Percentiles rank a stretch among this genome's conserved stretches.
These are phyloP conservation scores for Galerina marginata DNA, from an alignment of 768 basidiomycete genomes.

Conservation along the genomic window DNA sequence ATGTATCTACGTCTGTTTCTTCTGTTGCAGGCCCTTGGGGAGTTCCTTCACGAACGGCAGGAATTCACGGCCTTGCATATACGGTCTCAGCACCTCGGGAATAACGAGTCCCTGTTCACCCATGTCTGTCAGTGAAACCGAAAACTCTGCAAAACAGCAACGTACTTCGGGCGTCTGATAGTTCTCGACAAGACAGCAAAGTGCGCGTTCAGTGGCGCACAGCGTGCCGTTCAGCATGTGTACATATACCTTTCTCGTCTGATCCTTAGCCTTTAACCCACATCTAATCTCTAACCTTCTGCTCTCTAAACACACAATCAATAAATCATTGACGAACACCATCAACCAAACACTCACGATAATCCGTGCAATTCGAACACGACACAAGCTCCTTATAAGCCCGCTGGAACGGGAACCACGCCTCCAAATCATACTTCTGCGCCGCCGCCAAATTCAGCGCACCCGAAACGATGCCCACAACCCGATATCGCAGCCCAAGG, in stretches of 20 bases:
- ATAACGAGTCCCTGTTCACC: constrained; percentile 78
- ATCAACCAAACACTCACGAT: constrained; percentile 68
- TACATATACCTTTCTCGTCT: constrained; percentile 90
- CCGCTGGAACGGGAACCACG: constrained; percentile 99
- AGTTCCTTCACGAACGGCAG: constrained; percentile 83
- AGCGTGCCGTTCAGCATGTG: constrained; percentile 99
- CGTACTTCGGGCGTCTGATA: constrained; percentile 93
- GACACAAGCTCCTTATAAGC: constrained; percentile 97
- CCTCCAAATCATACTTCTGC: constrained; percentile 97
- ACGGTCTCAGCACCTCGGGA: constrained; percentile 89
- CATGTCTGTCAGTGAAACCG: background rate
- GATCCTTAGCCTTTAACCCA: constrained; percentile 89
- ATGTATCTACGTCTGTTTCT: constrained; percentile 56
- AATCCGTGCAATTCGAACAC: constrained; percentile 98
- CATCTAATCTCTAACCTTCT: constrained; percentile 92
- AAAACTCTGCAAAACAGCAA: constrained; percentile 20
- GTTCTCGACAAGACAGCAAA: constrained; percentile 98
- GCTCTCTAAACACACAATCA: constrained; percentile 63
- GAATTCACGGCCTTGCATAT: constrained; percentile 96
- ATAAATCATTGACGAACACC: background rate
- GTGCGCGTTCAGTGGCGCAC: constrained; percentile 94
- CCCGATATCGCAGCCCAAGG: constrained; percentile 88
- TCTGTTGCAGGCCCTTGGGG: constrained; percentile 72
- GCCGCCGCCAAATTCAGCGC: constrained; percentile 96
- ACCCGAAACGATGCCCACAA: constrained; percentile 94